phyloP scores from a whole-genome alignment of 495 filamentous ascomycete species.

The Penicillium mononematosum region DNA sequence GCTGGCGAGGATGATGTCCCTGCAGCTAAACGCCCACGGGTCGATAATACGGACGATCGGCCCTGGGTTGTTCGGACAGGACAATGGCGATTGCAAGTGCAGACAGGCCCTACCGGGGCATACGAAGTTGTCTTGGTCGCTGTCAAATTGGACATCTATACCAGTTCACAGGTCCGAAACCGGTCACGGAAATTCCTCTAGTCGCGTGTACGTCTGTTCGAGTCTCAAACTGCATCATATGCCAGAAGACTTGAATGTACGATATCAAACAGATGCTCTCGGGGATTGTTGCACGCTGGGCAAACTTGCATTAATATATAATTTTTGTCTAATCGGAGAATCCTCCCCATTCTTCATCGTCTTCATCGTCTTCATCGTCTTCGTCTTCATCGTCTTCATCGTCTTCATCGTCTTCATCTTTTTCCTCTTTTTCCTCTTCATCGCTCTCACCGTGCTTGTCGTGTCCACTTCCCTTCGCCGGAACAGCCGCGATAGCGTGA shows the following conservation, averaged over 20 bases:
- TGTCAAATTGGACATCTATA: conserved; percentile 79
- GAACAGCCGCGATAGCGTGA: not conserved
- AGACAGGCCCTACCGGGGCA: conserved; percentile 41
- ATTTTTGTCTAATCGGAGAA: conserved; percentile 43
- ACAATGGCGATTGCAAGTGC: conserved; percentile 79
- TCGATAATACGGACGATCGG: conserved; percentile 27
- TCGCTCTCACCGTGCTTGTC: conserved; percentile 22
- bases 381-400: conserved; percentile 35
- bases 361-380: conserved; percentile 26
- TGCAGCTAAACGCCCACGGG: conserved; percentile 52
- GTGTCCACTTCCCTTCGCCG: conserved; percentile 1
- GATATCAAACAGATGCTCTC: conserved; percentile 11
- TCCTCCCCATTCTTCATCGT: conserved; percentile 46
- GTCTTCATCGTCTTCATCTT: too few relatives aligned
- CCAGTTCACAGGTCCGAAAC: conserved; percentile 68
- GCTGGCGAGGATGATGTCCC: conserved; percentile 21
- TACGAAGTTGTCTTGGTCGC: conserved; percentile 64
- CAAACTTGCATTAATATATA: conserved; percentile 5
- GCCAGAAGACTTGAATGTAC: conserved; percentile 1
- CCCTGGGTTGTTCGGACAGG: conserved; percentile 71
- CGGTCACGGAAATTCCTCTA: conserved; percentile 62
- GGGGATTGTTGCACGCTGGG: not conserved
- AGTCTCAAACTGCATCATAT: not conserved
- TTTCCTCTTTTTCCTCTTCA: conserved; percentile 19
- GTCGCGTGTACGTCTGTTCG: not conserved